phyloP scores from a whole-genome alignment of 1,139 yeast genomes.

The Taphrina sp. region DNA sequence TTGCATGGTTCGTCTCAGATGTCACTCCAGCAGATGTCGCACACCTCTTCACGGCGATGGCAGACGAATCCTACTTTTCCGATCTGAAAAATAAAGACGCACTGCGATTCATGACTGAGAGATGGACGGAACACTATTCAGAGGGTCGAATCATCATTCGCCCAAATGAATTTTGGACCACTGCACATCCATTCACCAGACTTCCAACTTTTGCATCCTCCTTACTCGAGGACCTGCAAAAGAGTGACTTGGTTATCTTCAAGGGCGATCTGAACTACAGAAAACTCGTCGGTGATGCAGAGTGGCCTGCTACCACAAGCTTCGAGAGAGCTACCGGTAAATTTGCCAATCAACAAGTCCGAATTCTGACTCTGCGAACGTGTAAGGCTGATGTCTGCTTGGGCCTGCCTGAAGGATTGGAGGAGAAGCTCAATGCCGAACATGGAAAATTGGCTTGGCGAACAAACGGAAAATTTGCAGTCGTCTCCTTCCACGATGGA shows the following conservation, averaged over 20 bases:
- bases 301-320: conserved; percentile 78
- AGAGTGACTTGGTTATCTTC: conserved; percentile 70
- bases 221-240: conserved; percentile 54
- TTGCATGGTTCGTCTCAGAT: conserved; percentile 98
- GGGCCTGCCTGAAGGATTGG: conserved; percentile 63
- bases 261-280: conserved; percentile 91
- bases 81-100: conserved; percentile 18
- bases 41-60: conserved; percentile 58
- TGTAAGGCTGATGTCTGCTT: conserved; percentile 97
- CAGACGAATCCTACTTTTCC: conserved; percentile 23
- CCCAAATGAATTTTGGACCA: conserved; percentile 84
- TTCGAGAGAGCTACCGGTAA: conserved; percentile 69
- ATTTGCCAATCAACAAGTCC: conserved; percentile 56
- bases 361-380: conserved; percentile 75
- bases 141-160: conserved; percentile 57
- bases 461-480: conserved; percentile 37
- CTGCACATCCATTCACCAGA: conserved; percentile 64
- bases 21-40: conserved; percentile 80
- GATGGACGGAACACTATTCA: conserved; percentile 49
- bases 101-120: conserved; percentile 18
- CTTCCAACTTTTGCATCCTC: conserved; percentile 58
- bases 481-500: conserved; percentile 27
- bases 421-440: conserved; percentile 54
- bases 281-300: conserved; percentile 78
- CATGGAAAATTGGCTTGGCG: conserved; percentile 35